Percentiles rank a stretch among this genome's conserved stretches.
These are phyloP conservation scores for Saturnispora quitensis DNA, from an alignment of 805 yeast genomes.

Conservation along the genomic window DNA sequence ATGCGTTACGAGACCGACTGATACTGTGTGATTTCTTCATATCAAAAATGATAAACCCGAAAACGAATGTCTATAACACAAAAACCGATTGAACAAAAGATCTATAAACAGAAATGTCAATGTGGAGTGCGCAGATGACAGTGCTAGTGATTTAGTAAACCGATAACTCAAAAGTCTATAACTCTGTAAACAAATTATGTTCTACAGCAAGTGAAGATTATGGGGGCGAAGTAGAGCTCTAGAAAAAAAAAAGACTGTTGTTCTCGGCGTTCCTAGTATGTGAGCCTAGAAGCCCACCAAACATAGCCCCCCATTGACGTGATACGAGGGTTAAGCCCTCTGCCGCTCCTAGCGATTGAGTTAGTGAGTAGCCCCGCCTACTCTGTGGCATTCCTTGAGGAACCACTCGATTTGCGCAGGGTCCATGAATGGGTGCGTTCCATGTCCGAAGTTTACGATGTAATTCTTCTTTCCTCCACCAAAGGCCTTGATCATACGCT, in stretches of 20 bases:
- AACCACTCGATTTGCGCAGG: conserved; percentile 84
- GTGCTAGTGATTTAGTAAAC: no score
- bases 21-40: background rate
- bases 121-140: no score
- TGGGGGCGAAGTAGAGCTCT: background rate
- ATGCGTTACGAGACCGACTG: background rate
- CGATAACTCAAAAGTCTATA: background rate
- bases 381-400: conserved; percentile 46
- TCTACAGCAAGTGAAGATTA: background rate
- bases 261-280: background rate
- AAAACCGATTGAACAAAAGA: no score
- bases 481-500: conserved; percentile 80
- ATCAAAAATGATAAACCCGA: no score
- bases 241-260: background rate
- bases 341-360: no score
- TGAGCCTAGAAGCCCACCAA: background rate
- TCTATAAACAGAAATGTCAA: no score
- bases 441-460: conserved; percentile 94
- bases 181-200: background rate
- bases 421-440: conserved; percentile 96
- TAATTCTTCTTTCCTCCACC: conserved; percentile 91
- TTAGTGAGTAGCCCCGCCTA: conserved; percentile 1
- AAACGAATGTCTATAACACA: no score
- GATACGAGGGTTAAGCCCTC: no score
- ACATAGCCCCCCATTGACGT: background rate